Base-by-base conservation (phyloP, 2,329 filamentous ascomycete genomes). In the Rachicladosporium sp. region DNA sequence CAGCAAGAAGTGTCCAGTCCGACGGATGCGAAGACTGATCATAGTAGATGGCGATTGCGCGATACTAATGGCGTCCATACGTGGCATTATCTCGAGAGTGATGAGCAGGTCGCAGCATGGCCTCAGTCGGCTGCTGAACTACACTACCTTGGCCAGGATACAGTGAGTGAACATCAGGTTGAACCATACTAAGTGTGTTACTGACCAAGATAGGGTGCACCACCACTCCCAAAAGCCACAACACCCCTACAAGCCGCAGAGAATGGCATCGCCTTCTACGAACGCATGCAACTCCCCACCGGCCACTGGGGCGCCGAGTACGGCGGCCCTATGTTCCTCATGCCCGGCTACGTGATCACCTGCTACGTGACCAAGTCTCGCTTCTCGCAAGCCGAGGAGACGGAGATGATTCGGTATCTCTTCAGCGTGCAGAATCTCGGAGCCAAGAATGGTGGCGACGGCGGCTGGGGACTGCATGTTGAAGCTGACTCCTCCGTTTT, bases 251-350 rank as follows among this genome's bases (percentile, higher is more conserved):
- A 91, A 48, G 70, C 85, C 4, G 86, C 85, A 3, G 69, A 72
- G 43, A 98, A 98, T 64, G 87, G 82, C 30, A 71, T 96, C 39
- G 68, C 74, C 3, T 96, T 94, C 68, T 94, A 93, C 66, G 83
- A 88, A 42, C 75, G 89, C 46, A 74, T 96, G 15, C 91, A 98
- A 59, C 71, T 95, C 1, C 78, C 81, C 10, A 81, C 85, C 1
- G 91, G 91, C 4, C 85, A 95, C 56, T 98, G 91, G 91, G 91
- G 73, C 4, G 96, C 89, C 65, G 91, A 98, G 60, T 98, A 98
- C 65, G 91, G 91, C 40, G 91, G 91, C 0, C 91, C 91, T 3
- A 89, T 95, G 84, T 98, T 98, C 57, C 73, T 96, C 31, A 69
- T 96, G 1, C 86, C 89, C 0, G 85, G 89, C 33, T 60, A 94